A percentile compares a stretch with the other conserved stretches of the same genome.
phyloP scores from a whole-genome alignment of 1,284 basidiomycete species.

The Puccinia hordei region DNA sequence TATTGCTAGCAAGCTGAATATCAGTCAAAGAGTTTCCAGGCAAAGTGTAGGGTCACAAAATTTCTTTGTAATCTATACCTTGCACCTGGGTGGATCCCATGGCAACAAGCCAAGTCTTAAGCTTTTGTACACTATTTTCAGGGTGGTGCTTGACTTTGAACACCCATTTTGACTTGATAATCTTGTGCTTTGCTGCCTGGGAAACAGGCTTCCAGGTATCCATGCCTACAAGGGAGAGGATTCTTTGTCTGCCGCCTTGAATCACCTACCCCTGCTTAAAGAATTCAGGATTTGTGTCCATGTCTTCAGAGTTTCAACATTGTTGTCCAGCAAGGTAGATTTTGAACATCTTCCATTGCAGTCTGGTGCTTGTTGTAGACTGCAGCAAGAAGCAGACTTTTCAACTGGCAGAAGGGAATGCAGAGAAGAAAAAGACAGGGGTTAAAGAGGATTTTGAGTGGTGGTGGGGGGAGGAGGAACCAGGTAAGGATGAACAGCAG shows the following conservation, averaged over 20 bases:
- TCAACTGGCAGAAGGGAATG: too few species aligned
- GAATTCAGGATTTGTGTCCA: constrained; percentile 17
- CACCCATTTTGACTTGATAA: constrained; percentile 29
- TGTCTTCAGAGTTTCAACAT: constrained; percentile 15
- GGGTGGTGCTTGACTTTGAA: constrained; percentile 8
- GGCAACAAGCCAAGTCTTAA: constrained; percentile 2
- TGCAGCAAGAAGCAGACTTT: not conserved
- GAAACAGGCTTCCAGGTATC: not conserved
- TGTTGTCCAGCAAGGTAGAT: not conserved
- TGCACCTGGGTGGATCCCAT: too few species aligned
- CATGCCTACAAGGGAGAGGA: not conserved
- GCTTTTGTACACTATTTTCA: not conserved
- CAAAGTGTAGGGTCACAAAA: too few species aligned
- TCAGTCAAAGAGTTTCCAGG: too few species aligned
- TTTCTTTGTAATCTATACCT: too few species aligned
- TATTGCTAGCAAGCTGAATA: too few species aligned
- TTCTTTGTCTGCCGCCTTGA: constrained; percentile 22
- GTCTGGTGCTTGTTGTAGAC: not conserved
- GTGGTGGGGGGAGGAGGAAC: too few species aligned
- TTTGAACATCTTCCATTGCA: not conserved
- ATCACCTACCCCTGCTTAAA: not conserved
- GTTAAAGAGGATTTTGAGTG: too few species aligned
- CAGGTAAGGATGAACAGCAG: too few species aligned
- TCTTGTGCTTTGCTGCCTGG: not conserved
- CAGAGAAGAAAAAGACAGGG: too few species aligned